These are phyloP conservation scores for Lipomyces yamadae DNA, from an alignment of 805 yeast genomes.

Conservation along the genomic window DNA sequence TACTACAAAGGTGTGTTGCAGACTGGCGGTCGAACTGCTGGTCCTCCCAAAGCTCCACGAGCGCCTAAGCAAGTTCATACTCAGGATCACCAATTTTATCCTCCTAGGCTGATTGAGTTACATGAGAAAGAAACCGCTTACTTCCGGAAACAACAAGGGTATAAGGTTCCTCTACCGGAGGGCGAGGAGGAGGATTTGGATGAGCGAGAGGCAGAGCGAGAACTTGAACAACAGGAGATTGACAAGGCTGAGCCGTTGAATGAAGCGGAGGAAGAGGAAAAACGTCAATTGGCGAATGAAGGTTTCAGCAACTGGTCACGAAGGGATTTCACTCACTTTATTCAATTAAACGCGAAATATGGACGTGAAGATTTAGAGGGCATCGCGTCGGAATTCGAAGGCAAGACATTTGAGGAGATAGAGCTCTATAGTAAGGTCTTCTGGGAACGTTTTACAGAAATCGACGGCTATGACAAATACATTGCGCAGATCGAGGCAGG, in stretches of 20 bases:
- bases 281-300: slow-evolving; percentile 61
- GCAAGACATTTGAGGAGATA: slow-evolving; percentile 80
- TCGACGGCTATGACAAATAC: slow-evolving; percentile 89
- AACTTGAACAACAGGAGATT: slow-evolving; percentile 72
- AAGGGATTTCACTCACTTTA: slow-evolving; percentile 83
- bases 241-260: slow-evolving; percentile 79
- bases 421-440: slow-evolving; percentile 75
- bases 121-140: slow-evolving; percentile 81
- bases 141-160: slow-evolving; percentile 69
- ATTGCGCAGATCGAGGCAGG: slow-evolving; percentile 83
- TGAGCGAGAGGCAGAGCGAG: slow-evolving; percentile 55
- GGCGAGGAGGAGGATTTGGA: slow-evolving; percentile 53
- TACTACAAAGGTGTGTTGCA: slow-evolving; percentile 81
- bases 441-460: slow-evolving; percentile 76
- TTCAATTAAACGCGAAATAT: slow-evolving; percentile 71
- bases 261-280: slow-evolving; percentile 70
- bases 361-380: slow-evolving; percentile 76
- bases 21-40: slow-evolving; percentile 64
- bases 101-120: slow-evolving; percentile 72
- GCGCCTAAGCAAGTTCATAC: slow-evolving; percentile 84
- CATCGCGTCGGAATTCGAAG: slow-evolving; percentile 80
- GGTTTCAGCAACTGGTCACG: slow-evolving; percentile 87
- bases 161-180: slow-evolving; percentile 60
- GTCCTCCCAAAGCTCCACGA: slow-evolving; percentile 62
- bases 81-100: slow-evolving; percentile 90